Evolutionary conservation across 2,329 filamentous ascomycete genomes (phyloP).

Genomic region (Aspergillus fumigatus): DNA sequence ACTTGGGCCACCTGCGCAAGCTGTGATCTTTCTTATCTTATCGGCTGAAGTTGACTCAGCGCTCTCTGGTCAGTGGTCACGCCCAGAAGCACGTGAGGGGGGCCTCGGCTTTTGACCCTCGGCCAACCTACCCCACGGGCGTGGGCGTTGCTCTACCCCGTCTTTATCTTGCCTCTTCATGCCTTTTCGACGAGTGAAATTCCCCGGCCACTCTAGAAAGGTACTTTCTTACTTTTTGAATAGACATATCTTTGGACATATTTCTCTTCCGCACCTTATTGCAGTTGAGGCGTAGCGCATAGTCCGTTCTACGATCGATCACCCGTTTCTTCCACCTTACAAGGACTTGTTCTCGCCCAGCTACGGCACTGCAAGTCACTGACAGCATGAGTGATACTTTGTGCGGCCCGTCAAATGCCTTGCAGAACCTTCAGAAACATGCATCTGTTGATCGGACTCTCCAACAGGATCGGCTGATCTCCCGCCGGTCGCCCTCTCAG

Average conservation of each 20-base stretch:
- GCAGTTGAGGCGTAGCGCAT: not conserved
- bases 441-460: constrained; percentile 63
- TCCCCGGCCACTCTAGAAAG: not conserved
- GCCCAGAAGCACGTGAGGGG: constrained; percentile 16
- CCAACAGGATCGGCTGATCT: constrained; percentile 65
- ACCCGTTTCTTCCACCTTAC: not conserved
- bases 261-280: not conserved
- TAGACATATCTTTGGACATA: not conserved
- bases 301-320: not conserved
- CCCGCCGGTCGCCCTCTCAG: constrained; percentile 52
- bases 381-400: constrained; percentile 60
- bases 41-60: constrained; percentile 14
- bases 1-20: constrained; percentile 3
- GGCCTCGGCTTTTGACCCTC: constrained; percentile 16
- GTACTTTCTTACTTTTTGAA: not conserved
- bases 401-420: constrained; percentile 70
- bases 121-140: constrained; percentile 12
- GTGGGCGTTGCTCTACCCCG: constrained; percentile 3
- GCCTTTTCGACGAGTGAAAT: not conserved
- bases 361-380: not conserved
- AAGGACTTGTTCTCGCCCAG: not conserved
- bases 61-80: constrained; percentile 9
- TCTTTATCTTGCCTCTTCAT: not conserved
- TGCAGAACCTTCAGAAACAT: constrained; percentile 70
- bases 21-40: constrained; percentile 29